Evolutionary conservation across 345 rosid genomes (phyloP), one percentile per base, ranked within the genome.

Genomic region (Rhizophora mangle): DNA sequence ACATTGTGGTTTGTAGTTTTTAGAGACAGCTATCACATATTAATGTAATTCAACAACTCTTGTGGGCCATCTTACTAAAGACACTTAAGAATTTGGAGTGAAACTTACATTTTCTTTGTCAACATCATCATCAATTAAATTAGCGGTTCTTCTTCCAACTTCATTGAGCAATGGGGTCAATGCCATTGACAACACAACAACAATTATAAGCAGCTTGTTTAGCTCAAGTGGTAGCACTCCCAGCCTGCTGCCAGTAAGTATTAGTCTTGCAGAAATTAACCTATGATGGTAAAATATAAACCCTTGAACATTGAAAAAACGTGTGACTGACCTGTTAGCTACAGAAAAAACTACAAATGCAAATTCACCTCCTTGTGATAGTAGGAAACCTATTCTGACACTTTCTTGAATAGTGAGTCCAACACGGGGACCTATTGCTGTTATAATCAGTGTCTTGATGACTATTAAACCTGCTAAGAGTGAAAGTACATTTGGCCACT

Each of bases 171-270:
- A 76, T 43, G 98, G 98, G 72, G 98, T 94, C 76, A 94, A 76
- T 20, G 98, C 97, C 98, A 94, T 91, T 52, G 98, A 94, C 81
- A 94, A 72, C 24, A 94, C 97, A 62, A 94, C 98, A 13, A 94
- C 96, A 68, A 94, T 94, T 69, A 91, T 94, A 68, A 94, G 97
- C 72, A 94, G 87, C 82, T 94, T 94, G 88, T 89, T 94, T 76
- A 94, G 92, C 84, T 94, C 98, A 73, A 91, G 94, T 20, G 98
- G 98, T 51, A 94, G 88, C 77, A 94, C 97, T 64, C 98, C 98
- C 63, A 91, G 91, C 85, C 98, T 91, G 91, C 52, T 72, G 65
- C 60, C 39, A 73, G 34, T 46, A 58, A 58, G 64, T 26, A 22
- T 43, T 47, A 16, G 54, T 58, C 22, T 22, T 74, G 71, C 46